Evolutionary conservation across 352 stramenopile genomes (phyloP).

Genomic region (Pythium myriotylum): DNA sequence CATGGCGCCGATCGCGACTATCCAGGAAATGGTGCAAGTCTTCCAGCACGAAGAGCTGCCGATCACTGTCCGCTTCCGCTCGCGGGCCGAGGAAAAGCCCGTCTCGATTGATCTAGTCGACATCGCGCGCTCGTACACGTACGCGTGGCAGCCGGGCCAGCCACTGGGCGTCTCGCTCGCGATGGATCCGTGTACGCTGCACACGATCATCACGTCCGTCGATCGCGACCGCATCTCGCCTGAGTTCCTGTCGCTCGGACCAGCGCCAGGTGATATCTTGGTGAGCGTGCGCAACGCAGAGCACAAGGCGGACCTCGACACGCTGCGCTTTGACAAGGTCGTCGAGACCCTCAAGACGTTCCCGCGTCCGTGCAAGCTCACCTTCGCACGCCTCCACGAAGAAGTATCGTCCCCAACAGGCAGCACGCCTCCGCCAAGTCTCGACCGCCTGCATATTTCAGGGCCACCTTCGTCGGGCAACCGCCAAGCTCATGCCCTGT

Average conservation of each 20-base stretch:
- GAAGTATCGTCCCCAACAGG: slow-evolving; percentile 20
- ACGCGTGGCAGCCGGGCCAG: slow-evolving; percentile 49
- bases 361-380: slow-evolving; percentile 57
- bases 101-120: slow-evolving; percentile 40
- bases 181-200: slow-evolving; percentile 76
- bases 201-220: slow-evolving; percentile 69
- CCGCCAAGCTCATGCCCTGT: background rate
- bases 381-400: slow-evolving; percentile 53
- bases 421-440: background rate
- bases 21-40: slow-evolving; percentile 56
- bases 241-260: slow-evolving; percentile 51
- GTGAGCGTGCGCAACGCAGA: slow-evolving; percentile 42
- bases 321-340: slow-evolving; percentile 71
- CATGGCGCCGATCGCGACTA: slow-evolving; percentile 41
- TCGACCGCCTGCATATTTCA: background rate
- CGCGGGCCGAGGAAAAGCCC: slow-evolving; percentile 49
- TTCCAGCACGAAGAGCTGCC: slow-evolving; percentile 55
- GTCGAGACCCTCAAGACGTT: slow-evolving; percentile 56
- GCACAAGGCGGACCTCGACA: slow-evolving; percentile 42
- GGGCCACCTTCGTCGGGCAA: background rate
- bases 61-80: slow-evolving; percentile 67
- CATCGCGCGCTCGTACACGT: slow-evolving; percentile 49
- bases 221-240: slow-evolving; percentile 62
- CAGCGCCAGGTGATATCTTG: slow-evolving; percentile 67
- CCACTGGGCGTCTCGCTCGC: slow-evolving; percentile 72